Base-by-base conservation (phyloP, 139 green algal species). In the Prasinococcaceae sp. region DNA sequence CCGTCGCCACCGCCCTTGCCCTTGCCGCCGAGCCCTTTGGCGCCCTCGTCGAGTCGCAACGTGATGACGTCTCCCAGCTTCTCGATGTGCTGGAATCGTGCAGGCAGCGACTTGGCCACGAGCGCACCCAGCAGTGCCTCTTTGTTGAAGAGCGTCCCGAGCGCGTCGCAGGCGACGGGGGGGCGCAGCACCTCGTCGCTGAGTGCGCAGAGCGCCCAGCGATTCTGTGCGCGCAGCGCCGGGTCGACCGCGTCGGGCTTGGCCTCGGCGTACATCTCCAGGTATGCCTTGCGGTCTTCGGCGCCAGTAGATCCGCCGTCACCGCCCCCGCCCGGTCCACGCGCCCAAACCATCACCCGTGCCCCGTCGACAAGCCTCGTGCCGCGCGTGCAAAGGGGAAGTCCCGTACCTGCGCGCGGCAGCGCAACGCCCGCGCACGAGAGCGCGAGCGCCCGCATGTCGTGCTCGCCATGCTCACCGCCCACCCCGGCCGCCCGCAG, bases 231-330 rank as follows among this genome's bases (percentile, higher is more conserved):
- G 33, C 33, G 33, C 12, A 41, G 33, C 33, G 33, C 3, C 56
- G 68, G 1, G 77, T 93, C 73, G 73, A 88, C 28, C 47, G 54
- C 0, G 80, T 79, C 79, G 5, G 59, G 49, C 40, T 88, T 88
- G 42, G 80, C 80, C 0, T 56, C 55, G 26, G 63, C 41, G 50
- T 93, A 94, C 85, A 94, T 94, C 65, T 90, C 82, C 43, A 94
- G 60, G 58, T 86, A 94, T 44, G 70, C 78, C 12, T 66, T 75
- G 2, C 85, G 62, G 3, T 72, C 85, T 69, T 94, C 85, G 16
- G 85, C 84, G 0, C 85, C 84, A 0, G 85, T 94, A 3, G 80
- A 83, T 23, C 85, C 85, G 14, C 85, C 85, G 73, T 94, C 85
- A 27, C 84, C 85, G 44, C 83, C 83, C 12, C 77, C 81, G 33